These are phyloP conservation scores for Sclerotinia sclerotiorum DNA, from an alignment of 2,329 filamentous ascomycete genomes.

Conservation along the genomic window DNA sequence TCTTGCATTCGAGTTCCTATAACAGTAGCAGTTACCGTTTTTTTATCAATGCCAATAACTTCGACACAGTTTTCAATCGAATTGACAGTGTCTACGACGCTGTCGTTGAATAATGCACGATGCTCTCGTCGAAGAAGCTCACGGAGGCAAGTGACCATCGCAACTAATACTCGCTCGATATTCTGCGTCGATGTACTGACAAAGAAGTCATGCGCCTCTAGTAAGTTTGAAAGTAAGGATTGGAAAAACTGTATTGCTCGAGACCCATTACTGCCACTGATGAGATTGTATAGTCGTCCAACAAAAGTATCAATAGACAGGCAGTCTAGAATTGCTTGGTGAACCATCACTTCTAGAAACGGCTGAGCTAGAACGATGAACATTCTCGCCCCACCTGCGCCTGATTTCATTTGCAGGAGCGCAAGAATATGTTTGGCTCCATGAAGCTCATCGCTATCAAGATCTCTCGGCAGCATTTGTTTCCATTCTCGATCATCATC, in stretches of 20 bases:
- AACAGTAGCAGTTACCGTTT: background rate
- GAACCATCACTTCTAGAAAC: constrained; percentile 14
- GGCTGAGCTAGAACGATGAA: constrained; percentile 13
- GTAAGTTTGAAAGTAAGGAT: background rate
- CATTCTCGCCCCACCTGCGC: background rate
- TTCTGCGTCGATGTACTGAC: background rate
- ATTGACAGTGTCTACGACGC: background rate
- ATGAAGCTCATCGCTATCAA: constrained; percentile 24
- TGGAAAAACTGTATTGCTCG: constrained; percentile 20
- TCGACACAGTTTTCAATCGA: background rate
- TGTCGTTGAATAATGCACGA: constrained; percentile 13
- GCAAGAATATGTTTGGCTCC: constrained; percentile 6
- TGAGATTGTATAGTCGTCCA: constrained; percentile 12
- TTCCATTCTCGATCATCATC: constrained; percentile 26
- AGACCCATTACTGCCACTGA: constrained; percentile 21
- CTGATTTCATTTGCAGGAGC: constrained; percentile 10
- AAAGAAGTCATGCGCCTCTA: background rate
- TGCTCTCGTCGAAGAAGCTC: constrained; percentile 18
- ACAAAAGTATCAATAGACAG: constrained; percentile 19
- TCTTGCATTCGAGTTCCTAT: constrained; percentile 1
- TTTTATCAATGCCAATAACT: background rate
- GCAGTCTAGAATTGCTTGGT: constrained; percentile 19
- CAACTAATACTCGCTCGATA: background rate
- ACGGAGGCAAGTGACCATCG: constrained; percentile 8
- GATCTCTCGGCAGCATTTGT: constrained; percentile 27